A percentile compares a stretch with the other conserved stretches of the same genome.
Evolutionary conservation across 352 stramenopile species (phyloP).

Genomic region (Pythium apleroticum): DNA sequence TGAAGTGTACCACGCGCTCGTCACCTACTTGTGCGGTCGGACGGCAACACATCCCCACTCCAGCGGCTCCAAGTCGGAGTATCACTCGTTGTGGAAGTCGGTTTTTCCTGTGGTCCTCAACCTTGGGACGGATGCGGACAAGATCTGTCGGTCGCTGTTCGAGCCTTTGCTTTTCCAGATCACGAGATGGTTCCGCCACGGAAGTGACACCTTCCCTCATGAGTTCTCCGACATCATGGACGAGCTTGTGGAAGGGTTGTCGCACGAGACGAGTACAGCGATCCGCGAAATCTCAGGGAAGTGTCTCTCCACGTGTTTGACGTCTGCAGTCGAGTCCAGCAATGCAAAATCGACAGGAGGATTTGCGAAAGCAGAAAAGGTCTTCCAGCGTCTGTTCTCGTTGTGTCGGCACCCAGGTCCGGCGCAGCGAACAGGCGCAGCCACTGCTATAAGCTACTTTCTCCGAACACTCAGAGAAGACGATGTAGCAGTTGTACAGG

Average conservation of each 20-base stretch:
- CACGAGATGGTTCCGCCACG: conserved; percentile 62
- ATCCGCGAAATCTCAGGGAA: conserved; percentile 64
- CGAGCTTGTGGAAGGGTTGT: conserved; percentile 53
- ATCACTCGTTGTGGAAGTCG: conserved; percentile 54
- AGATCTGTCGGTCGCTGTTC: conserved; percentile 70
- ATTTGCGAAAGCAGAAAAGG: conserved; percentile 35
- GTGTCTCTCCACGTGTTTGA: conserved; percentile 57
- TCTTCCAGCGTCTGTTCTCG: conserved; percentile 77
- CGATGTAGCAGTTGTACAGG: conserved; percentile 42
- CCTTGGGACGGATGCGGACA: conserved; percentile 68
- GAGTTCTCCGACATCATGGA: conserved; percentile 69
- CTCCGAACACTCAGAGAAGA: conserved; percentile 65
- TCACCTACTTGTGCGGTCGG: conserved; percentile 69
- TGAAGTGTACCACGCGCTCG: conserved; percentile 70
- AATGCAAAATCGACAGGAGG: conserved; percentile 13
- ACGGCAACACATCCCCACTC: conserved; percentile 65
- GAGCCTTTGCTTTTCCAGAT: conserved; percentile 75
- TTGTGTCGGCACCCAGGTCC: conserved; percentile 63
- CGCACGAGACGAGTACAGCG: conserved; percentile 43
- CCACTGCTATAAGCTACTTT: conserved; percentile 67
- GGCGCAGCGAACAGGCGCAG: conserved; percentile 61
- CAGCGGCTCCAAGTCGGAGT: conserved; percentile 59
- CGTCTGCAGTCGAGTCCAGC: conserved; percentile 35
- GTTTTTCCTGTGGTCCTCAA: conserved; percentile 52
- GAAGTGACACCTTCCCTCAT: conserved; percentile 57